phyloP scores from a whole-genome alignment of 1,139 yeast species.

The Taphrina confusa region DNA sequence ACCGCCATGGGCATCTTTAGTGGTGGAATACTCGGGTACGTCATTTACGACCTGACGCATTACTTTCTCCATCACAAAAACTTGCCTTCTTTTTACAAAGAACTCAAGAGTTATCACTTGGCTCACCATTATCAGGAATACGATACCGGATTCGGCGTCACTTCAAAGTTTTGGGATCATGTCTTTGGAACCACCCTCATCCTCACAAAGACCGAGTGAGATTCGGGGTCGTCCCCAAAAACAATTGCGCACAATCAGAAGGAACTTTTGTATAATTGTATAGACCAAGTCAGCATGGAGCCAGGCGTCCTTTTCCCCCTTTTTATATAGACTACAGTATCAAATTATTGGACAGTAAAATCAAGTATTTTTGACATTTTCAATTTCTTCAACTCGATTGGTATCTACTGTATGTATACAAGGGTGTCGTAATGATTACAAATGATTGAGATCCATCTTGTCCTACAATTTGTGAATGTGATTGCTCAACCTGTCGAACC shows the following conservation, averaged over 20 bases:
- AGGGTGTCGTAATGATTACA: too few relatives aligned
- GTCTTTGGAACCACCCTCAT: slow-evolving; percentile 61
- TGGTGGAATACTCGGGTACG: slow-evolving; percentile 93
- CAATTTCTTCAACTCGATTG: too few relatives aligned
- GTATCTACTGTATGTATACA: too few relatives aligned
- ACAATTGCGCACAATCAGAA: neutral
- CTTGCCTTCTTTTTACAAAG: slow-evolving; percentile 72
- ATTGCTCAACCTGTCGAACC: slow-evolving; percentile 9
- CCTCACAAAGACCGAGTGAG: slow-evolving; percentile 9
- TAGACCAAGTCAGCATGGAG: neutral
- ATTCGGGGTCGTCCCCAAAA: too few relatives aligned
- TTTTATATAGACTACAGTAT: too few relatives aligned
- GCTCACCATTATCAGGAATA: slow-evolving; percentile 97
- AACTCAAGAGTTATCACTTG: slow-evolving; percentile 74
- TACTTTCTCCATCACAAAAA: slow-evolving; percentile 79
- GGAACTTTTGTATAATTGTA: slow-evolving; percentile 1
- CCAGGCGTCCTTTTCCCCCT: too few relatives aligned
- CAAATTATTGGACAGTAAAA: too few relatives aligned
- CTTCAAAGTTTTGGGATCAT: slow-evolving; percentile 88
- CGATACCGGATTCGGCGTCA: slow-evolving; percentile 94
- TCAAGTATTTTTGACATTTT: too few relatives aligned
- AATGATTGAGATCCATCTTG: neutral
- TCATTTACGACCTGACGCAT: slow-evolving; percentile 86
- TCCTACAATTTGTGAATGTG: neutral
- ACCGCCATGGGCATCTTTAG: slow-evolving; percentile 69